Percentiles rank a stretch among this genome's conserved stretches.
These are phyloP conservation scores for Microstegium vimineum DNA, from an alignment of 176 grass and related monocot genomes.

Conservation along the genomic window DNA sequence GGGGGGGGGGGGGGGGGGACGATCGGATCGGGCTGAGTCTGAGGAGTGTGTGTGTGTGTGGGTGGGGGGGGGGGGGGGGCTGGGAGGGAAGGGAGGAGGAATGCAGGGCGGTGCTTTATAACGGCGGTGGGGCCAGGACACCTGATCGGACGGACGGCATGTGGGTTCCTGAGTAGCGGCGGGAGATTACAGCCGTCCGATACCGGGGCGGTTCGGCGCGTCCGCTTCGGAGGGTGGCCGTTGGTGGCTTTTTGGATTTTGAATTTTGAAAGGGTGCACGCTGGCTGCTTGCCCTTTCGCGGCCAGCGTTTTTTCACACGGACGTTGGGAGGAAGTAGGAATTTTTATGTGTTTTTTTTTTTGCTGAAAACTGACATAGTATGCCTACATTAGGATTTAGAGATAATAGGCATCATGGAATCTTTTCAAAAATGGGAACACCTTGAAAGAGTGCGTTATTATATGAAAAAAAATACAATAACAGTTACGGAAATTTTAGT, in stretches of 20 bases:
- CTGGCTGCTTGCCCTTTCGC: neutral
- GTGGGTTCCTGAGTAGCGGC: neutral
- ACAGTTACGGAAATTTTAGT: too few species aligned
- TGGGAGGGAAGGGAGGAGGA: neutral
- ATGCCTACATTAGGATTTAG: too few species aligned
- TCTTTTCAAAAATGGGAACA: too few species aligned
- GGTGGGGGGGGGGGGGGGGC: neutral
- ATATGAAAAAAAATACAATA: too few species aligned
- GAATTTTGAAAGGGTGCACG: conserved; percentile 9
- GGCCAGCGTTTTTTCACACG: neutral
- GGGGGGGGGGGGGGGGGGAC: too few species aligned
- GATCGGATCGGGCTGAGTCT: too few species aligned
- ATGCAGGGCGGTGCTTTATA: conserved; percentile 16
- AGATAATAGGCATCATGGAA: too few species aligned
- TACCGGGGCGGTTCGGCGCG: neutral
- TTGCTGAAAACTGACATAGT: too few species aligned
- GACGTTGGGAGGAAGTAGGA: too few species aligned
- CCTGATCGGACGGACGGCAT: conserved; percentile 22
- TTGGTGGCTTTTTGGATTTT: conserved; percentile 21
- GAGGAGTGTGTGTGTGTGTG: too few species aligned
- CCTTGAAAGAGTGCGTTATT: too few species aligned
- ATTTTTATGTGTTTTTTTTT: too few species aligned
- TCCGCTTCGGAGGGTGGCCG: neutral
- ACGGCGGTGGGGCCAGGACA: conserved; percentile 27
- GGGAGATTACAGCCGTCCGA: conserved; percentile 2